Base-by-base conservation (phyloP, 202 grass and related monocot genomes). In the Bolboschoenoplectus hybrid region DNA sequence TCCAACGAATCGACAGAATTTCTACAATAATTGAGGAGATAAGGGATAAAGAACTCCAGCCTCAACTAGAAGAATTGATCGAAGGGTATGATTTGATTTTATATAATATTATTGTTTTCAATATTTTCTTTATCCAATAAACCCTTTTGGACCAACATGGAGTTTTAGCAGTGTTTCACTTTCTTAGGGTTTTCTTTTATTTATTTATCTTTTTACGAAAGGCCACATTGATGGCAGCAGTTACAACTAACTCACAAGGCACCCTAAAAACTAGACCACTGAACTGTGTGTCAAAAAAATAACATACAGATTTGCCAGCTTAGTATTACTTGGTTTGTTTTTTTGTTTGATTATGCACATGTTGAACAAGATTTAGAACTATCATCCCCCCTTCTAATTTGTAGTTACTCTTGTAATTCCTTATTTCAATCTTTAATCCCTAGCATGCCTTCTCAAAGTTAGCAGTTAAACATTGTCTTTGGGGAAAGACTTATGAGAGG, bases 1-100 rank as follows among this genome's bases (percentile, higher is more conserved):
- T 99, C 81, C 97, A 93, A 63, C 92, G 97, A 91, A 94, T 99
- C 35, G 88, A 96, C 88, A 92, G 87, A 76, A 91, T 99, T 88
- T 99, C 97, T 38, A 99, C 90, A 67, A 96, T 82, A 63, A 97
- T 99, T 67, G 93, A 99, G 86, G 97, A 99, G 79, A 64, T 99
- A 73, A 96, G 97, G 86, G 97, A 99, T 84, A 99, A 90, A 86
- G 97, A 99, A 80, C 97, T 99, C 86, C 92, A 99, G 88, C 97
- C 97, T 63, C 97, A 99, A 83, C 76, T 99, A 69, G 97, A 99
- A 80, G 97, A 99, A 89, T 89, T 99, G 85, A 97, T 99, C 67
- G 97, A 86, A 88, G 93, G 97, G 97, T 99, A 92, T 89, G 85
- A 61, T 81, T 89, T 50, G 52, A 79, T 79, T 79, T 43, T 32